phyloP scores from a whole-genome alignment of 2,329 filamentous ascomycete genomes.

The Scopulariopsis brevicaulis region DNA sequence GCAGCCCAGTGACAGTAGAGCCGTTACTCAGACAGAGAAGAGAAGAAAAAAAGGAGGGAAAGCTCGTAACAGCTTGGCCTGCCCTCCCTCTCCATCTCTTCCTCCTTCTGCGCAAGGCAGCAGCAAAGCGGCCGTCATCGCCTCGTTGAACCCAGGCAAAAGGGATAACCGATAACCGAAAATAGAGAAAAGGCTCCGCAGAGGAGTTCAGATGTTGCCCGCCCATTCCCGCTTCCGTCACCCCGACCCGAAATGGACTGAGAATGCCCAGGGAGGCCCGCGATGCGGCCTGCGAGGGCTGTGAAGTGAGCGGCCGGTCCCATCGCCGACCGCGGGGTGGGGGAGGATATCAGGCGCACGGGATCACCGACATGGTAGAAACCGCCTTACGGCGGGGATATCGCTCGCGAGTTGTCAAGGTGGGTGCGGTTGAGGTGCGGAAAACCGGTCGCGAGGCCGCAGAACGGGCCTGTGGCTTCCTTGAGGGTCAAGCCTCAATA shows the following conservation, averaged over 20 bases:
- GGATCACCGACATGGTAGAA: neutral
- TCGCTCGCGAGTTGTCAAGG: neutral
- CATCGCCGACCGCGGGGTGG: neutral
- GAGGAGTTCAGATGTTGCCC: neutral
- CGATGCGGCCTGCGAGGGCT: neutral
- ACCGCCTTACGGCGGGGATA: neutral
- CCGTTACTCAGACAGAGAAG: too few relatives aligned
- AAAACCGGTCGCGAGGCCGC: neutral
- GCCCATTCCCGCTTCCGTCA: neutral
- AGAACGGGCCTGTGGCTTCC: neutral
- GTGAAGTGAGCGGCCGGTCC: neutral
- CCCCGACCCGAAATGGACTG: neutral
- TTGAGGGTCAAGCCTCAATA: neutral
- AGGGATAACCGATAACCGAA: neutral
- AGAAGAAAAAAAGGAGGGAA: neutral
- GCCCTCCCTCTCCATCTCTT: neutral
- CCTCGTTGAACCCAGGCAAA: neutral
- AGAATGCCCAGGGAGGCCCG: neutral
- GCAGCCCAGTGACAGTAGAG: too few relatives aligned
- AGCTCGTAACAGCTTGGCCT: too few relatives aligned
- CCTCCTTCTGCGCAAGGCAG: neutral
- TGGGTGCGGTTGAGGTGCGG: neutral
- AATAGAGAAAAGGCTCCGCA: neutral
- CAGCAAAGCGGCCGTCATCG: neutral
- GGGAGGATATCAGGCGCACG: neutral